A percentile compares a stretch with the other conserved stretches of the same genome.
These are phyloP conservation scores for Phragmites australis DNA, from an alignment of 176 grass and related monocot genomes.

Conservation along the genomic window DNA sequence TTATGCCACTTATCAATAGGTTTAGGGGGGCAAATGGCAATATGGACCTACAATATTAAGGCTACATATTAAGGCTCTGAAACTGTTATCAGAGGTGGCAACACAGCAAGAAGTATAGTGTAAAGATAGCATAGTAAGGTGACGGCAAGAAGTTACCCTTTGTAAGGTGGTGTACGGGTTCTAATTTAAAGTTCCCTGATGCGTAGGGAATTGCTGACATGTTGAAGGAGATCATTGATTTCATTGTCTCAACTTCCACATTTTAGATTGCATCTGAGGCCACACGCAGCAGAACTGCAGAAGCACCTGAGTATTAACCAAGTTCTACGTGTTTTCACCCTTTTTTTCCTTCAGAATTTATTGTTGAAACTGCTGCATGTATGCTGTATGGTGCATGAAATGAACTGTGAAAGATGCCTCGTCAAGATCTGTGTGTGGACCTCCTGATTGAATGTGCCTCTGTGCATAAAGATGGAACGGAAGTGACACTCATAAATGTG, in stretches of 20 bases:
- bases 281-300: neutral
- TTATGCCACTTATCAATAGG: conserved; percentile 24
- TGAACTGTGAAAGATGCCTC: conserved; percentile 27
- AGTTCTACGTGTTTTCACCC: neutral
- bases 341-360: neutral
- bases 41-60: conserved; percentile 29
- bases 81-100: conserved; percentile 31
- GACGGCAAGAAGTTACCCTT: neutral
- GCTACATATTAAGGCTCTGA: conserved; percentile 27
- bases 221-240: conserved; percentile 32
- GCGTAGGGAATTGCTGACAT: neutral
- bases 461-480: conserved; percentile 8
- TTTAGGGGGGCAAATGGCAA: conserved; percentile 1
- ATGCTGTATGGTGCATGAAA: conserved; percentile 21
- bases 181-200: conserved; percentile 30
- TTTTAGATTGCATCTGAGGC: conserved; percentile 1
- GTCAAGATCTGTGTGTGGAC: neutral
- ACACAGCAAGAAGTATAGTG: neutral
- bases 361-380: conserved; percentile 11
- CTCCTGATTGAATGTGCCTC: conserved; percentile 7
- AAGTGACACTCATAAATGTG: conserved; percentile 26
- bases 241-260: conserved; percentile 12
- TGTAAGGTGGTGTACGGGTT: neutral
- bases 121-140: neutral
- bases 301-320: conserved; percentile 1